Conservation (phyloP, 495 filamentous ascomycete genomes). For the Mytilinidion resinicola region DNA sequence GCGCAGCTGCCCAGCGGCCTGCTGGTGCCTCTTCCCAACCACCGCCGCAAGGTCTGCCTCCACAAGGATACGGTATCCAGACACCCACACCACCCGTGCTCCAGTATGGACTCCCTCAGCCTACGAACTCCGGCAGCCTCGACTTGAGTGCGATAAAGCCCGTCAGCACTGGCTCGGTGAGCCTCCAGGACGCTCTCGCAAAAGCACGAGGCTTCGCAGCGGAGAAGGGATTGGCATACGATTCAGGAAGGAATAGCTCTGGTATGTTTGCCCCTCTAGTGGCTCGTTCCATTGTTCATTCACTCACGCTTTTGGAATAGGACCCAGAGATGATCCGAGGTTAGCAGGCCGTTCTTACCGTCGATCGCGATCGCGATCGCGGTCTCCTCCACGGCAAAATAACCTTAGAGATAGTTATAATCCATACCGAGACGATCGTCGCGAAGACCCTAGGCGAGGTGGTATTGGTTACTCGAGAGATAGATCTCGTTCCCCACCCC, state of each 20-base stretch:
- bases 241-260: conserved; percentile 30
- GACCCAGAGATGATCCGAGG: conserved; percentile 37
- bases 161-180: conserved; percentile 64
- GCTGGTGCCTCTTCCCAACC: conserved; percentile 36
- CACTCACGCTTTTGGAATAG: neutral
- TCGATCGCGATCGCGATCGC: conserved; percentile 61
- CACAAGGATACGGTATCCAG: conserved; percentile 31
- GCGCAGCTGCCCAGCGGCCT: conserved; percentile 42
- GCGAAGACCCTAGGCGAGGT: conserved; percentile 50
- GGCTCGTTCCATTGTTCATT: neutral
- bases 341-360: conserved; percentile 45
- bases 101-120: conserved; percentile 56
- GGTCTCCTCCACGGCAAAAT: conserved; percentile 54
- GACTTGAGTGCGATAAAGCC: conserved; percentile 72
- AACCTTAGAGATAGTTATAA: conserved; percentile 65
- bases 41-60: conserved; percentile 23
- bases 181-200: conserved; percentile 64
- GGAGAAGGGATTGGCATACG: conserved; percentile 55
- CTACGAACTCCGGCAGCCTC: conserved; percentile 59
- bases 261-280: conserved; percentile 25
- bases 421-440: conserved; percentile 70
- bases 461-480: conserved; percentile 29
- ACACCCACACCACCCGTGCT: conserved; percentile 40
- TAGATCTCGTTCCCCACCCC: conserved; percentile 30
- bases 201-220: conserved; percentile 65